phyloP scores from a whole-genome alignment of 176 grass and related monocot species.

The Luzula sylvatica region DNA sequence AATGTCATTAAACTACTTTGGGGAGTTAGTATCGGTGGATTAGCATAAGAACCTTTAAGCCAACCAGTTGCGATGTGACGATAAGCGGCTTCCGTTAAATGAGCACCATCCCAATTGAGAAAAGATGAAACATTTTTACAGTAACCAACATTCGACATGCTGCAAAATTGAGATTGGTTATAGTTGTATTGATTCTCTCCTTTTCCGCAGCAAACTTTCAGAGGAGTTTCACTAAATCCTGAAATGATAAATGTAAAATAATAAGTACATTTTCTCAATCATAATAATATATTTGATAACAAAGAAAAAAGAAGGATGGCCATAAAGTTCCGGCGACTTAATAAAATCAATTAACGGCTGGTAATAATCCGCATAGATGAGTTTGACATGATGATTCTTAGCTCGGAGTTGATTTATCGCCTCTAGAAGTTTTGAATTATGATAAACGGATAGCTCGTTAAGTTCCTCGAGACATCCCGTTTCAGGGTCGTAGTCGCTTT shows the following conservation, averaged over 20 bases:
- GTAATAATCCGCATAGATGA: conserved; percentile 44
- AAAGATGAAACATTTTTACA: conserved; percentile 33
- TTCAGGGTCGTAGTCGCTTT: conserved; percentile 12
- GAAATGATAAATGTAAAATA: neutral
- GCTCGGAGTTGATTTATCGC: conserved; percentile 11
- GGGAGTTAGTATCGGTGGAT: too few species aligned
- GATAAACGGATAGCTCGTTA: conserved; percentile 21
- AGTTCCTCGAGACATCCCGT: conserved; percentile 28
- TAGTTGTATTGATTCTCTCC: conserved; percentile 40
- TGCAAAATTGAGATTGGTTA: conserved; percentile 44
- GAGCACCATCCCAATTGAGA: conserved; percentile 65
- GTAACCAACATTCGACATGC: conserved; percentile 26
- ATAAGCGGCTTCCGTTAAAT: too few species aligned
- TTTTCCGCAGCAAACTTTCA: too few species aligned
- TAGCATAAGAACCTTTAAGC: too few species aligned
- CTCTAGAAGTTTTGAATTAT: conserved; percentile 31
- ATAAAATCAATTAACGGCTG: conserved; percentile 31
- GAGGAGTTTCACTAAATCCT: neutral
- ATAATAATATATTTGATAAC: too few species aligned
- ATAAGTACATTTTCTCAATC: neutral
- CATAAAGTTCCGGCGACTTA: conserved; percentile 23
- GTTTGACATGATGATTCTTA: conserved; percentile 12
- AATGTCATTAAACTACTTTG: too few species aligned
- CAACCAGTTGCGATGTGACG: too few species aligned
- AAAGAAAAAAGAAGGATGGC: conserved; percentile 21